Evolutionary conservation across 2,329 filamentous ascomycete genomes (phyloP).

Genomic region (Hymenoscyphus scutula): DNA sequence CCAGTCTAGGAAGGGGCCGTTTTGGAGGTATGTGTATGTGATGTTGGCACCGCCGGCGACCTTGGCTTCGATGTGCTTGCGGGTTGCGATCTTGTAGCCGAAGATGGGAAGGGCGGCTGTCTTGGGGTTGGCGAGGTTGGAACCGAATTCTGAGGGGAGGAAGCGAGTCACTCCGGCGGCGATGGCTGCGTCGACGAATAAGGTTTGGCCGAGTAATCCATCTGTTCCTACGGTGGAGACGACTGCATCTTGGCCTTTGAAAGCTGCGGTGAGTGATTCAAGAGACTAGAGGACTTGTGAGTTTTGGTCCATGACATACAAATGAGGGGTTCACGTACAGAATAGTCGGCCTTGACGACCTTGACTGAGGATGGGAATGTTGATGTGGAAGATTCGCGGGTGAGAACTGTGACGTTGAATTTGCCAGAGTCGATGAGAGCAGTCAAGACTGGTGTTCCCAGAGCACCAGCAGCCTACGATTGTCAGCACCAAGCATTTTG

Average conservation of each 20-base stretch:
- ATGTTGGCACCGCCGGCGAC: slow-evolving; percentile 38
- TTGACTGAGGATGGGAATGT: slow-evolving; percentile 37
- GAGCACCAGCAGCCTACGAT: slow-evolving; percentile 25
- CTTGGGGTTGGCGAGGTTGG: slow-evolving; percentile 40
- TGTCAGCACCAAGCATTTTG: background rate
- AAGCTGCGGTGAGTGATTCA: slow-evolving; percentile 44
- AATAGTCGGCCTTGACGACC: slow-evolving; percentile 46
- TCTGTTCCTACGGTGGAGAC: slow-evolving; percentile 46
- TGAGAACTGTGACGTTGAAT: slow-evolving; percentile 50
- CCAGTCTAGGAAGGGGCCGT: slow-evolving; percentile 60
- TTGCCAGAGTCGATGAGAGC: slow-evolving; percentile 27
- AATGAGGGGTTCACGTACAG: slow-evolving; percentile 10
- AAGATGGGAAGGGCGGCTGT: slow-evolving; percentile 49
- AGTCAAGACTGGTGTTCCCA: slow-evolving; percentile 30
- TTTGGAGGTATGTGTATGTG: slow-evolving; percentile 55
- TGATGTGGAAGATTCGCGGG: slow-evolving; percentile 37
- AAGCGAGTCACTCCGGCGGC: slow-evolving; percentile 60
- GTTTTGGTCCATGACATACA: background rate
- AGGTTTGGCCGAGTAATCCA: slow-evolving; percentile 43
- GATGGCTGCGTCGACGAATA: slow-evolving; percentile 56
- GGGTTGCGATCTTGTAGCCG: slow-evolving; percentile 45
- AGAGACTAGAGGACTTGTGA: slow-evolving; percentile 25
- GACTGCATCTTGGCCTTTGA: slow-evolving; percentile 58
- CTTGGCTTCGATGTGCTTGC: slow-evolving; percentile 43
- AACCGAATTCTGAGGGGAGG: slow-evolving; percentile 57